phyloP scores from a whole-genome alignment of 192 early-diverging fungal species.

The Podila verticillata region DNA sequence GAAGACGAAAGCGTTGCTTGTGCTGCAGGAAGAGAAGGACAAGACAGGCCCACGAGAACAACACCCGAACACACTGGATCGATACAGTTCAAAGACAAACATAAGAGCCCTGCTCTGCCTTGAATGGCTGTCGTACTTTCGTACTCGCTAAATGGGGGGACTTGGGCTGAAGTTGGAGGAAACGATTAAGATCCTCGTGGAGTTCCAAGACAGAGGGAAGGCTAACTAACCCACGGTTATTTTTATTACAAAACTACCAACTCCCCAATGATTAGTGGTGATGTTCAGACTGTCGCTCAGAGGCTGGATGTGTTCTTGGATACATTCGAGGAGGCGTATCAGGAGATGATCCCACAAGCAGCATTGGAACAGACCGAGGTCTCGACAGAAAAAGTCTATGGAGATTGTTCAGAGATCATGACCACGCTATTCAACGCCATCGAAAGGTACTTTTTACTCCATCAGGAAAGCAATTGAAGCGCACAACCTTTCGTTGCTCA shows the following conservation, averaged over 20 bases:
- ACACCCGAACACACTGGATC: background rate
- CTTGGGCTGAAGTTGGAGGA: no score
- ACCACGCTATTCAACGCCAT: slow-evolving; percentile 34
- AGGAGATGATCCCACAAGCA: slow-evolving; percentile 31
- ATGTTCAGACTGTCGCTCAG: slow-evolving; percentile 39
- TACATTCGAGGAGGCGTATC: slow-evolving; percentile 50
- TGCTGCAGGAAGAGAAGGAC: no score
- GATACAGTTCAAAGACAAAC: background rate
- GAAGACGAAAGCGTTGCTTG: no score
- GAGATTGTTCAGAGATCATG: slow-evolving; percentile 51
- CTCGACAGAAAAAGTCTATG: slow-evolving; percentile 44
- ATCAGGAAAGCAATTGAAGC: background rate
- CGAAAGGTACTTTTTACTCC: slow-evolving; percentile 31
- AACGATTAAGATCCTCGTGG: no score
- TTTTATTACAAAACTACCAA: background rate
- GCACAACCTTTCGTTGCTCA: no score
- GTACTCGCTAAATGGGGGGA: no score
- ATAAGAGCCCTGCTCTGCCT: background rate
- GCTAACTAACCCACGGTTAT: background rate
- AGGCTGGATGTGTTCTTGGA: slow-evolving; percentile 43
- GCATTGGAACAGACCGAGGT: slow-evolving; percentile 32
- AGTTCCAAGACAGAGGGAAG: no score
- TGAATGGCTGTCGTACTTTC: no score
- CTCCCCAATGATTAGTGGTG: slow-evolving; percentile 5
- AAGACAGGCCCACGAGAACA: background rate